A percentile compares a stretch with the other conserved stretches of the same genome.
Conservation (phyloP, 331 rosid species). For the Acacia pycnantha region DNA sequence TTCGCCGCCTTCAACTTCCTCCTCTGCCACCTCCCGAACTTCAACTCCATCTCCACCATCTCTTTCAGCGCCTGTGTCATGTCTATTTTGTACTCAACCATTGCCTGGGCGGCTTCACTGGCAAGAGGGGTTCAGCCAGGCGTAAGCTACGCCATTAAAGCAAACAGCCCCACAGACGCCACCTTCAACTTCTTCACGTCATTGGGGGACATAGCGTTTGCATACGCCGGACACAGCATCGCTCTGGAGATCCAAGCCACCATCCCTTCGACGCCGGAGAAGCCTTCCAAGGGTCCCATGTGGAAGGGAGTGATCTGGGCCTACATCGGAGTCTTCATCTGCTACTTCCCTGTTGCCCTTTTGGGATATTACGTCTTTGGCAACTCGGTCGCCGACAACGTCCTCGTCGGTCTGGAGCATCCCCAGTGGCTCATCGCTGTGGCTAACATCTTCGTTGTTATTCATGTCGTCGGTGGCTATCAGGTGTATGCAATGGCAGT, state of each 20-base stretch:
- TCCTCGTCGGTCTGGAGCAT: conserved; percentile 25
- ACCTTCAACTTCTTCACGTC: conserved; percentile 35
- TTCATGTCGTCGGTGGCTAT: conserved; percentile 42
- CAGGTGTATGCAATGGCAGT: conserved; percentile 47
- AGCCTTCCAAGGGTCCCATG: conserved; percentile 43
- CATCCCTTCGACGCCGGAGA: conserved; percentile 41
- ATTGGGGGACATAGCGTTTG: conserved; percentile 39
- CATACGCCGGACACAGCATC: conserved; percentile 52
- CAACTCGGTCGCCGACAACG: conserved; percentile 33
- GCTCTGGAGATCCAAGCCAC: conserved; percentile 50
- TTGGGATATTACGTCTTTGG: conserved; percentile 35
- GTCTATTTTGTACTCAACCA: conserved; percentile 44
- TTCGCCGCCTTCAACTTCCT: conserved; percentile 54
- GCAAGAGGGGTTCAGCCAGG: too few species aligned
- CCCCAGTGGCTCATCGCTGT: conserved; percentile 39
- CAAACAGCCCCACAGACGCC: too few species aligned
- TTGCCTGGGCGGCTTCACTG: too few species aligned
- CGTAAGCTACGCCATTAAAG: too few species aligned
- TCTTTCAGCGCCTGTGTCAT: conserved; percentile 70
- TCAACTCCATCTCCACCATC: conserved; percentile 64
- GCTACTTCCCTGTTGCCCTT: conserved; percentile 40
- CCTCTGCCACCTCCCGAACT: conserved; percentile 70
- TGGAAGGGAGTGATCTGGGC: conserved; percentile 39
- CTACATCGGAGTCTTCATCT: conserved; percentile 29
- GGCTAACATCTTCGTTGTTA: conserved; percentile 34